These are phyloP conservation scores for Nematocida minor DNA, from an alignment of 371 early-diverging fungal species.

Conservation along the genomic window DNA sequence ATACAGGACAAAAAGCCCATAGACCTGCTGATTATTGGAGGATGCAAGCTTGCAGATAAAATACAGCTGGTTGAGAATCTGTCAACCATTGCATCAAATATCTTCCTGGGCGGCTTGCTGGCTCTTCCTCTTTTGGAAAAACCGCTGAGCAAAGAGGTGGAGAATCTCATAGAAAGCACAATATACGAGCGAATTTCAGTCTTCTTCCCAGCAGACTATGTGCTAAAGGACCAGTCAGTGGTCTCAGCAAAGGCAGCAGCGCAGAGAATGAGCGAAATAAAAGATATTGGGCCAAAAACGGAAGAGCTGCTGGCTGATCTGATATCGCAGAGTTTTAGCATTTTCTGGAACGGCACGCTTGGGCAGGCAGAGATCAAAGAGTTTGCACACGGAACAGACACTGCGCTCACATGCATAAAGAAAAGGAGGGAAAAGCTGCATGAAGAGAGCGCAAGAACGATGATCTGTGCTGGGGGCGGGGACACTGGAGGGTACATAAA, in stretches of 20 bases:
- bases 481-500: conserved; percentile 92
- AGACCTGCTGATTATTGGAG: conserved; percentile 92
- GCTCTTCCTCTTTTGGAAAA: conserved; percentile 91
- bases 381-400: conserved; percentile 79
- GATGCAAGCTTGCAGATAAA: conserved; percentile 96
- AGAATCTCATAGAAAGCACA: conserved; percentile 74
- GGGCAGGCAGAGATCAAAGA: conserved; percentile 93
- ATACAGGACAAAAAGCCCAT: conserved; percentile 59
- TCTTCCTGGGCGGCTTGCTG: conserved; percentile 89
- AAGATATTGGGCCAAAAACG: conserved; percentile 79
- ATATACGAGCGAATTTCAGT: conserved; percentile 75
- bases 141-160: conserved; percentile 70
- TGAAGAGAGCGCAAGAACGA: background rate
- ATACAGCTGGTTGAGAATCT: conserved; percentile 78
- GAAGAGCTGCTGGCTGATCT: conserved; percentile 70
- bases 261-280: background rate
- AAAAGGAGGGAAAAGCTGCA: conserved; percentile 70
- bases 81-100: conserved; percentile 70
- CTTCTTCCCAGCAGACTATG: conserved; percentile 68
- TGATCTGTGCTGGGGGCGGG: conserved; percentile 75
- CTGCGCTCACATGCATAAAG: conserved; percentile 74
- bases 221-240: conserved; percentile 63
- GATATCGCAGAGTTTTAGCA: conserved; percentile 74
- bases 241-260: background rate
- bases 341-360: conserved; percentile 93